A percentile compares a stretch with the other conserved stretches of the same genome.
These are phyloP conservation scores for Picea glauca DNA, from an alignment of 75 land plant genomes.

Conservation along the genomic window DNA sequence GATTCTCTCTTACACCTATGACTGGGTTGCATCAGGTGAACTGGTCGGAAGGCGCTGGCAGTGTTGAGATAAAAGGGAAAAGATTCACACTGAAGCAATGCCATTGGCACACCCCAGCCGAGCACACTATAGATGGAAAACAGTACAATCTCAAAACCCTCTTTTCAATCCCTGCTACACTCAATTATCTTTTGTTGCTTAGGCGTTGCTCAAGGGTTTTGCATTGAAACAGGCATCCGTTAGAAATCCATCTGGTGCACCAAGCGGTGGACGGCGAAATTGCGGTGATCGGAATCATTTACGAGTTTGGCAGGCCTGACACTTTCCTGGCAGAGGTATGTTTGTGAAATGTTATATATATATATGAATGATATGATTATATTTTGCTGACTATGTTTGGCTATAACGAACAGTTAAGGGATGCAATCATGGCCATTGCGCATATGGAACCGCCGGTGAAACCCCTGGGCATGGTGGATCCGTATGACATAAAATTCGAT, in stretches of 20 bases:
- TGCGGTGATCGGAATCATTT: slow-evolving; percentile 40
- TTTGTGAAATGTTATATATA: too few species aligned
- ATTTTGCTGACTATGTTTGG: too few species aligned
- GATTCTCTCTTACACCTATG: background rate
- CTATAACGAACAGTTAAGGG: background rate
- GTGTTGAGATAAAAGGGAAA: slow-evolving; percentile 24
- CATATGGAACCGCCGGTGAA: background rate
- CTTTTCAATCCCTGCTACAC: too few species aligned
- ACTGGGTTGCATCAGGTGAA: slow-evolving; percentile 11
- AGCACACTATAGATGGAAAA: slow-evolving; percentile 50
- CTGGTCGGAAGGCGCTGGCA: slow-evolving; percentile 25
- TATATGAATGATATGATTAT: too few species aligned
- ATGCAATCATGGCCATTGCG: background rate
- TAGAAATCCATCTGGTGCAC: slow-evolving; percentile 50
- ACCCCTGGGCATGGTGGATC: slow-evolving; percentile 5
- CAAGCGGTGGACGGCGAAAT: slow-evolving; percentile 6
- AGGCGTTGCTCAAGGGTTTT: background rate
- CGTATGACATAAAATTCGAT: background rate
- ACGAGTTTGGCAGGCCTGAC: slow-evolving; percentile 27
- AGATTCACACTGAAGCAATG: slow-evolving; percentile 29
- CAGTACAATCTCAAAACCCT: slow-evolving; percentile 12
- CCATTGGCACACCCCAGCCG: slow-evolving; percentile 74
- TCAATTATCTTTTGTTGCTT: background rate
- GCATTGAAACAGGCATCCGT: slow-evolving; percentile 18
- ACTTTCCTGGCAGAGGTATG: slow-evolving; percentile 21